Evolutionary conservation across 2,329 filamentous ascomycete genomes (phyloP).

Genomic region (Fusarium devonianum): DNA sequence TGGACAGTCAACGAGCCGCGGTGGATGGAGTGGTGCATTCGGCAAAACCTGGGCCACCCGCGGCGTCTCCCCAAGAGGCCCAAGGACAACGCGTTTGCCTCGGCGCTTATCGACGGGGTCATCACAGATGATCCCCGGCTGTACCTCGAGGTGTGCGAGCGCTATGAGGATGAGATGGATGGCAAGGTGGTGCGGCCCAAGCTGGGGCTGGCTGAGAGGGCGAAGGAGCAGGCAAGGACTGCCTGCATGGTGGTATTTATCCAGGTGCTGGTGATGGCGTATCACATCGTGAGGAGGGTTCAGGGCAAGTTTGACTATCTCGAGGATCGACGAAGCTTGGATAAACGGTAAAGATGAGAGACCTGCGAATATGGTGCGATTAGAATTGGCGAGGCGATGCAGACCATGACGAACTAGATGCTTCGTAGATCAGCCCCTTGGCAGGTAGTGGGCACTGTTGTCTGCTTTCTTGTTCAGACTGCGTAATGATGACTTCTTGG

Average conservation of each 20-base stretch:
- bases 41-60: slow-evolving; percentile 45
- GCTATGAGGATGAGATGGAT: slow-evolving; percentile 47
- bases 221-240: slow-evolving; percentile 24
- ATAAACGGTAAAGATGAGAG: slow-evolving; percentile 15
- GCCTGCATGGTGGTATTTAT: slow-evolving; percentile 27
- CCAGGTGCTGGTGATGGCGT: slow-evolving; percentile 34
- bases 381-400: no score
- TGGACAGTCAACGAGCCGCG: slow-evolving; percentile 88
- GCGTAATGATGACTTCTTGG: no score
- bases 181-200: slow-evolving; percentile 25
- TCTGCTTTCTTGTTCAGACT: no score
- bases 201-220: slow-evolving; percentile 18
- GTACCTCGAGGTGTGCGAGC: slow-evolving; percentile 67
- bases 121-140: slow-evolving; percentile 82
- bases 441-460: no score
- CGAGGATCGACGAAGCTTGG: slow-evolving; percentile 26
- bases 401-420: background rate
- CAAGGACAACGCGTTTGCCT: no score
- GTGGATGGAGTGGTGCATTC: slow-evolving; percentile 83
- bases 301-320: slow-evolving; percentile 43
- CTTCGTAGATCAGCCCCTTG: slow-evolving; percentile 1
- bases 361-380: no score
- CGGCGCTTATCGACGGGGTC: slow-evolving; percentile 71
- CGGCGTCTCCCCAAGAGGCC: slow-evolving; percentile 36
- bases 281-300: slow-evolving; percentile 38